Evolutionary conservation across 495 filamentous ascomycete species (phyloP).

Genomic region (Bombardia bombarda): DNA sequence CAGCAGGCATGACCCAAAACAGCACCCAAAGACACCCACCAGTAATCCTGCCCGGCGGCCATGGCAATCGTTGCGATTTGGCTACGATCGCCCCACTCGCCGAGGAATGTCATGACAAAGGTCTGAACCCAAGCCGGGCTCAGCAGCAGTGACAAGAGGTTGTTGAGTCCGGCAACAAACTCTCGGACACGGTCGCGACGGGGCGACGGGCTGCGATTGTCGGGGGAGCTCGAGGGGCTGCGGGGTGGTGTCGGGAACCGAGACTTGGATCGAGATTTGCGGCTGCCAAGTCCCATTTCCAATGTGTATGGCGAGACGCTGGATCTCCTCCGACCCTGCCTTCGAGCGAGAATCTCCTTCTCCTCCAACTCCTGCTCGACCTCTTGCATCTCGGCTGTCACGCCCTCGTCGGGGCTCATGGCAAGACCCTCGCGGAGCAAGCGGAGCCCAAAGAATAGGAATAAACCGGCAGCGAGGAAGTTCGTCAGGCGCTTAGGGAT

Average conservation of each 20-base stretch:
- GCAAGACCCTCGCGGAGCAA: constrained; percentile 81
- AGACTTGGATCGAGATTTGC: constrained; percentile 52
- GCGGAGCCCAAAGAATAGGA: constrained; percentile 80
- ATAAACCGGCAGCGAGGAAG: constrained; percentile 74
- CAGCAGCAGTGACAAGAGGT: constrained; percentile 78
- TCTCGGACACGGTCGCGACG: constrained; percentile 27
- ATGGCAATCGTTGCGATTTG: constrained; percentile 99
- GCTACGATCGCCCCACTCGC: constrained; percentile 95
- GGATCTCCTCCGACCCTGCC: constrained; percentile 44
- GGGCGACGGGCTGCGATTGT: constrained; percentile 36
- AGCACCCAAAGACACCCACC: constrained; percentile 94
- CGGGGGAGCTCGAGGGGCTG: constrained; percentile 51
- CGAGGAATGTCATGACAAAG: constrained; percentile 97
- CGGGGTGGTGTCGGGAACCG: constrained; percentile 52
- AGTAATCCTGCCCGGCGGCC: constrained; percentile 97
- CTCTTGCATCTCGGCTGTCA: constrained; percentile 92
- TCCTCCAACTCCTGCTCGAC: constrained; percentile 93
- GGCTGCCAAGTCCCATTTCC: constrained; percentile 51
- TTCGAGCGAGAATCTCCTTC: constrained; percentile 66
- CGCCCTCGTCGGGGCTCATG: constrained; percentile 83
- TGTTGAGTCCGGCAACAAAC: constrained; percentile 57
- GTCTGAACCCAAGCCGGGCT: constrained; percentile 98
- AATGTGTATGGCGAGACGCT: constrained; percentile 55
- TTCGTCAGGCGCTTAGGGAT: constrained; percentile 85
- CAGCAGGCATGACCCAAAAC: constrained; percentile 81